Evolutionary conservation across 768 basidiomycete species (phyloP), one percentile per base, ranked within the genome.

Genomic region (Rhizopogon vinicolor): DNA sequence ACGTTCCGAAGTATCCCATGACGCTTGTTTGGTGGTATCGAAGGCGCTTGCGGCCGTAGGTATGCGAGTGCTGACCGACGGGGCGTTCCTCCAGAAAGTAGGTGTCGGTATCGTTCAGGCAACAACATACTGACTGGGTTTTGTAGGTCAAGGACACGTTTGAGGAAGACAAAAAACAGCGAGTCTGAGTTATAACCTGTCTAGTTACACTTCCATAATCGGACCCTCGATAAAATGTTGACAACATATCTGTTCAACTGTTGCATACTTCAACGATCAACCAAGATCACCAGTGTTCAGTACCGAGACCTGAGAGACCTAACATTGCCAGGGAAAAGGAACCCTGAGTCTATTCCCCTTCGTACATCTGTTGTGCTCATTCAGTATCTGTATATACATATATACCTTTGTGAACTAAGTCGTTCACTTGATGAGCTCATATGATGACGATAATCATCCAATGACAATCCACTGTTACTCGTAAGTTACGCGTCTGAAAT

Each of bases 1-100:
- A 0, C 75, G 79, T 0, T 83, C 80, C 0, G 62, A 69, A 7
- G 77, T 73, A 45, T 81, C 87, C 1, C 88, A 89, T 60, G 67
- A 79, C 22, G 84, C 83, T 3, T 82, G 80, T 55, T 63, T 89
- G 44, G 77, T 82, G 51, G 75, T 87, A 4, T 78, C 82, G 13
- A 86, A 85, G 60, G 82, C 80, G 12, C 73, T 91, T n/a, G 86
- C 88, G 6, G 77, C 79, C 9, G 78, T 79, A 1, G 88, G 84
- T 1, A 68, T 86, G 3, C 74, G 87, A 8, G 80, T 87, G 7
- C 65, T 91, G 7, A 75, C 75, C 16, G 88, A 89, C 57, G 83
- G 85, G 45, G 62, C 63, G 3, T 89, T 86, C 70, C 78, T 78
- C 55, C 67, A 68, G 3, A 65, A 82, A 74, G 86, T 83, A 37